Evolutionary conservation across 495 filamentous ascomycete genomes (phyloP), one percentile per base, ranked within the genome.

Genomic region (Melanomma pulvis-pyrius): DNA sequence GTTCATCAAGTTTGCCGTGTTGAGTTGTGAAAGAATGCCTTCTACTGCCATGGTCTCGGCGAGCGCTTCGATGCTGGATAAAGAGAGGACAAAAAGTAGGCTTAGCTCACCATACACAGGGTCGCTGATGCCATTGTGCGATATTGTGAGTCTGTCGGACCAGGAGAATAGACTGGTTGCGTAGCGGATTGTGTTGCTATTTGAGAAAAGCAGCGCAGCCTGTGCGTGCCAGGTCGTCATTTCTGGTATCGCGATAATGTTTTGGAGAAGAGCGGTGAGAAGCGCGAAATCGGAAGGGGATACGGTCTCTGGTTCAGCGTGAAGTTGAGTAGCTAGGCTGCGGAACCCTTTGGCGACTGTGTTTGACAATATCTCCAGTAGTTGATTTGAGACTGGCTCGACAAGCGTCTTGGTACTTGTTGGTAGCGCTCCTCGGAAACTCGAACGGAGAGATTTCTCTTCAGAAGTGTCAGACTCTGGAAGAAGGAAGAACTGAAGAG

Each of bases 91-190:
- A 75, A 97, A 93, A 19, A 90, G 83, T 9, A 97, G 82, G 70
- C 89, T 89, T 19, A 97, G 80, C 70, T 97, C 92, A 66, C 92
- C 96, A 78, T 97, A 97, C 48, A 99, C 80, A n/a, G 94, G 96
- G 68, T 98, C 93, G 29, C 88, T 86, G 55, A 87, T 84, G 15
- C 39, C 58, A 19, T 46, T 60, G 32, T 46, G 56, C 0, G 15
- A n/a, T 15, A 84, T 70, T 17, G 76, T 76, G 47, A 94, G 82
- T 65, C 87, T 86, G 75, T 98, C 91, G 17, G 94, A 86, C 96
- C 96, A 99, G 6, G 91, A 96, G 76, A 96, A 97, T 53, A 99
- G 82, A 13, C 90, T 91, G 17, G 88, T 88, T 0, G 92, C 92
- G 54, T 90, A 88, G 65, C 93, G 88, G n/a, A 87, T 82, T 2